A percentile compares a stretch with the other conserved stretches of the same genome.
These are phyloP conservation scores for Phyllostachys edulis DNA, from an alignment of 176 grass and related monocot genomes.

Conservation along the genomic window DNA sequence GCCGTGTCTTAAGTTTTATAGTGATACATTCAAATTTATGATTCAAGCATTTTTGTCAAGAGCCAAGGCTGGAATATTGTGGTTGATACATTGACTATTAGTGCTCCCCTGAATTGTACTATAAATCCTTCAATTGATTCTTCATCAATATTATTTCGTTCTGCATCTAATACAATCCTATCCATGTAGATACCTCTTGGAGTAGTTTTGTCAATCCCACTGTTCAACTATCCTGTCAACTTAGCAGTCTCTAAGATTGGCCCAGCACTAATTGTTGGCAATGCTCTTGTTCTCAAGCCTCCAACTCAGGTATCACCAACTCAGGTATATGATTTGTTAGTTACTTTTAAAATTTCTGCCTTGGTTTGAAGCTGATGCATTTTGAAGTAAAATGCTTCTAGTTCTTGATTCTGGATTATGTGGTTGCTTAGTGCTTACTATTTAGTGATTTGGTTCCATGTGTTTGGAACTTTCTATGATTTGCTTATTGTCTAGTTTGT, in stretches of 20 bases:
- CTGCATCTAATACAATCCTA: constrained; percentile 22
- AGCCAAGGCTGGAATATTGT: not conserved
- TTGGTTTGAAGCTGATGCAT: not conserved
- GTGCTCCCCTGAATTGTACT: not conserved
- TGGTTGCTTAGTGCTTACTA: too few relatives aligned
- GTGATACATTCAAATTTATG: not conserved
- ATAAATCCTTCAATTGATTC: not conserved
- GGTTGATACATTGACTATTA: not conserved
- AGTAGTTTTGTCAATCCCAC: constrained; percentile 93
- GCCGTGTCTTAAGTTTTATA: not conserved
- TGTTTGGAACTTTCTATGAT: too few relatives aligned
- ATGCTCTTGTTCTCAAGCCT: constrained; percentile 90
- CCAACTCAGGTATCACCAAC: too few relatives aligned
- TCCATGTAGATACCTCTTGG: constrained; percentile 84
- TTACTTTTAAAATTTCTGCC: not conserved
- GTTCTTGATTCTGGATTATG: too few relatives aligned
- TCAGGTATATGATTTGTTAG: constrained; percentile 47
- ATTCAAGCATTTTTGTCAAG: not conserved
- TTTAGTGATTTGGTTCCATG: too few relatives aligned
- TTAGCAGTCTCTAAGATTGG: constrained; percentile 95
- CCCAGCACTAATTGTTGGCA: constrained; percentile 92
- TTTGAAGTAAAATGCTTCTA: not conserved
- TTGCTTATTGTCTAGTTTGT: too few relatives aligned
- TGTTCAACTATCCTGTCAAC: constrained; percentile 98
- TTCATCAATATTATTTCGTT: constrained; percentile 1